phyloP scores from a whole-genome alignment of 2,329 filamentous ascomycete genomes.

The Diaporthe caulivora region DNA sequence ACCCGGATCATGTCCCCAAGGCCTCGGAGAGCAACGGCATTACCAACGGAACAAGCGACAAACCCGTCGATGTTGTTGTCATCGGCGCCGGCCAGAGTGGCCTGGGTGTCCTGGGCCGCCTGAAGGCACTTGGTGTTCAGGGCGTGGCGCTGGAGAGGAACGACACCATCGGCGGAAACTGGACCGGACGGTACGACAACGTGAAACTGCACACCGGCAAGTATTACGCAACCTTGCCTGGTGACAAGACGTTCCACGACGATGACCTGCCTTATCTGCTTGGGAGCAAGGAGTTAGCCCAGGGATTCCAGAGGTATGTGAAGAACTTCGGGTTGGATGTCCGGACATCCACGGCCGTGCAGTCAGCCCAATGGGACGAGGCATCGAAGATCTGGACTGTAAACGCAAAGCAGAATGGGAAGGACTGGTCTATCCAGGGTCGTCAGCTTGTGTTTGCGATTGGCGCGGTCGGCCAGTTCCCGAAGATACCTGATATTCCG shows the following conservation, averaged over 20 bases:
- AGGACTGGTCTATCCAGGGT: background rate
- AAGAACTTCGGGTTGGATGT: background rate
- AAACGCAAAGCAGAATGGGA: background rate
- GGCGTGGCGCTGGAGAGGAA: background rate
- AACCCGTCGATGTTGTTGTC: background rate
- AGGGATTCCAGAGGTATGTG: background rate
- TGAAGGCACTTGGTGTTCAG: conserved; percentile 8
- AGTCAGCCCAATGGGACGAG: background rate
- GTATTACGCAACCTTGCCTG: conserved; percentile 6
- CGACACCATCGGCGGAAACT: conserved; percentile 8
- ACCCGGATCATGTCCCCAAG: background rate
- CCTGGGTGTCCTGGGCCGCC: background rate
- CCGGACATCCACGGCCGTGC: background rate
- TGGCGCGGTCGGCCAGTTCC: background rate
- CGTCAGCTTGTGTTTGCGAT: background rate
- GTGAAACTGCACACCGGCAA: conserved; percentile 11
- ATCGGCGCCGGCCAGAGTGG: conserved; percentile 12
- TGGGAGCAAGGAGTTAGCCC: conserved; percentile 2
- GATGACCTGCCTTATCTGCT: background rate
- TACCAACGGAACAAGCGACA: background rate
- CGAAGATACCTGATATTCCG: background rate
- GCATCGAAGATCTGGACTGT: conserved; percentile 8
- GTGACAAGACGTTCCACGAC: conserved; percentile 6
- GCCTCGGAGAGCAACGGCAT: background rate
- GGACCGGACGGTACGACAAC: conserved; percentile 12